phyloP scores from a whole-genome alignment of 768 basidiomycete species.

The Leccinum barrowsii region DNA sequence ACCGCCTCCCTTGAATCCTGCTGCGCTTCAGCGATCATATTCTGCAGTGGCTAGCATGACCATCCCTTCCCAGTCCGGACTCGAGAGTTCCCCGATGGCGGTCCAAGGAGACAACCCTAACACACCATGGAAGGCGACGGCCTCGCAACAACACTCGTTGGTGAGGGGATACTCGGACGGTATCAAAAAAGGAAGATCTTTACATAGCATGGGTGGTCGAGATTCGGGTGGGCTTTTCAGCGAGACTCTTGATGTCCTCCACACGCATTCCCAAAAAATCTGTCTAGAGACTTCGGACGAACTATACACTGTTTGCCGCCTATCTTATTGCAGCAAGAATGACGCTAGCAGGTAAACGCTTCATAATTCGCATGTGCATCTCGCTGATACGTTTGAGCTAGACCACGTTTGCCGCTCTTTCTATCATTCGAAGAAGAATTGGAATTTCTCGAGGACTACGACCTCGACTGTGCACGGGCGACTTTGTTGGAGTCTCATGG shows the following conservation, averaged over 20 bases:
- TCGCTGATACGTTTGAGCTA: constrained; percentile 22
- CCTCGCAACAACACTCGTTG: constrained; percentile 10
- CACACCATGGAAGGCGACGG: constrained; percentile 6
- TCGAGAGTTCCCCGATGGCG: not conserved
- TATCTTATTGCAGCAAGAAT: constrained; percentile 41
- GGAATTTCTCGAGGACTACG: constrained; percentile 54
- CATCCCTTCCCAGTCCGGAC: constrained; percentile 8
- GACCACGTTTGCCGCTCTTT: constrained; percentile 50
- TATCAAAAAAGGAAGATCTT: too few relatives aligned
- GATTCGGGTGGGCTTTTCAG: constrained; percentile 53
- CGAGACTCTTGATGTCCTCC: constrained; percentile 47
- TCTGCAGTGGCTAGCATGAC: constrained; percentile 13
- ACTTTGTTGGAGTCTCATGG: constrained; percentile 41
- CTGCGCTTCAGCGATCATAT: constrained; percentile 20
- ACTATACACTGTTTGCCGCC: constrained; percentile 43
- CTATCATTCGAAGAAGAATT: constrained; percentile 46
- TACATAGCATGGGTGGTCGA: too few relatives aligned
- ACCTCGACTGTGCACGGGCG: constrained; percentile 48
- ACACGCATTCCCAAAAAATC: constrained; percentile 32
- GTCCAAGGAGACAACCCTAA: not conserved
- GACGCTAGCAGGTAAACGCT: constrained; percentile 18
- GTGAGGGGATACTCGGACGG: constrained; percentile 47
- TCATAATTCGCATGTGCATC: not conserved
- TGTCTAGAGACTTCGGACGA: constrained; percentile 27
- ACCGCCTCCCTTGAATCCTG: constrained; percentile 19